phyloP scores from a whole-genome alignment of 805 yeast species.

The Candida dendrica region DNA sequence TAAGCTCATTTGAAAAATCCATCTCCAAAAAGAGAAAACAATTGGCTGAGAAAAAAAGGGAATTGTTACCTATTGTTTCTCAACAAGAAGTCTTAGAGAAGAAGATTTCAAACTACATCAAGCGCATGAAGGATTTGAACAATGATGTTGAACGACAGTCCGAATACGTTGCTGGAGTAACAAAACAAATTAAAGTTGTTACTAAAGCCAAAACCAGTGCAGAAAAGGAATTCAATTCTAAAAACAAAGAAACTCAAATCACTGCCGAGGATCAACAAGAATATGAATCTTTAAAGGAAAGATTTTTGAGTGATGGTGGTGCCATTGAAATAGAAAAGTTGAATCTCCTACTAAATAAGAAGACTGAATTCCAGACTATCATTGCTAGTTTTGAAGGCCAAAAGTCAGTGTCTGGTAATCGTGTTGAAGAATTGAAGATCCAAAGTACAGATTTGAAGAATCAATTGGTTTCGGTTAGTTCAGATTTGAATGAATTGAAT shows the following conservation, averaged over 20 bases:
- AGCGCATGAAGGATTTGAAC: slow-evolving; percentile 41
- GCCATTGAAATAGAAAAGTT: slow-evolving; percentile 46
- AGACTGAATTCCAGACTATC: slow-evolving; percentile 34
- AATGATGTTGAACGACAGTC: slow-evolving; percentile 49
- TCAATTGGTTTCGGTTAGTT: slow-evolving; percentile 15
- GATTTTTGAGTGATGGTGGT: slow-evolving; percentile 52
- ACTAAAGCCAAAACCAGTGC: slow-evolving; percentile 32
- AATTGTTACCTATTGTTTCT: slow-evolving; percentile 56
- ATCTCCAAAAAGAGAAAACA: slow-evolving; percentile 29
- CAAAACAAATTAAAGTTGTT: slow-evolving; percentile 41
- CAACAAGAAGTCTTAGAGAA: slow-evolving; percentile 40
- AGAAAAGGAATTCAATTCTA: slow-evolving; percentile 26
- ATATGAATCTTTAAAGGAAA: slow-evolving; percentile 51
- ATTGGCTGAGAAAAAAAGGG: slow-evolving; percentile 34
- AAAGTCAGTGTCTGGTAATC: slow-evolving; percentile 25
- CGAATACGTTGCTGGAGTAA: slow-evolving; percentile 31
- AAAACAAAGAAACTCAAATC: slow-evolving; percentile 29
- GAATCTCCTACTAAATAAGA: slow-evolving; percentile 33
- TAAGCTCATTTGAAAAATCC: slow-evolving; percentile 32
- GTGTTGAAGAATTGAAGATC: slow-evolving; percentile 26
- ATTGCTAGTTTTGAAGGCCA: slow-evolving; percentile 30
- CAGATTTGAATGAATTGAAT: slow-evolving; percentile 23
- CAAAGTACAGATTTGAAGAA: slow-evolving; percentile 24
- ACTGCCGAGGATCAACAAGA: slow-evolving; percentile 45
- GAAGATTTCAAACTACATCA: slow-evolving; percentile 39